A percentile compares a stretch with the other conserved stretches of the same genome.
Evolutionary conservation across 108 stramenopile genomes (phyloP).

Genomic region (Conticribra weissflogii): DNA sequence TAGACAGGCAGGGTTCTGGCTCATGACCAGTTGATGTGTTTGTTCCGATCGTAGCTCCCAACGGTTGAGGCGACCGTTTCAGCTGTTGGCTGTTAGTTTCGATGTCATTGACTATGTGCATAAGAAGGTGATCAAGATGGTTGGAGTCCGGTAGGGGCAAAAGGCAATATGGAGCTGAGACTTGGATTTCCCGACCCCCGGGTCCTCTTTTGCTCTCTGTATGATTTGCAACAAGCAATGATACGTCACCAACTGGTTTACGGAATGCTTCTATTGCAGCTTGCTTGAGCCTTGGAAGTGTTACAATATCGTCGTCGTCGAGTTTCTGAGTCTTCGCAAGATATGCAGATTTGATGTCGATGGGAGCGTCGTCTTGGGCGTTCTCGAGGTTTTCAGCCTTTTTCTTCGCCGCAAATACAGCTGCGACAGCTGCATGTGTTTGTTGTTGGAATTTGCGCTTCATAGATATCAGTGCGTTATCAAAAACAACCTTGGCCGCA

Average conservation of each 20-base stretch:
- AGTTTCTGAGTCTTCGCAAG: conserved; percentile 38
- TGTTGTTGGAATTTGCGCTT: conserved; percentile 74
- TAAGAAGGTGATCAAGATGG: conserved; percentile 63
- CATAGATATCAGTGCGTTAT: conserved; percentile 69
- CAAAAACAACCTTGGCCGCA: conserved; percentile 65
- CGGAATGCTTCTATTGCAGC: conserved; percentile 41
- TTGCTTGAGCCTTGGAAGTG: conserved; percentile 34
- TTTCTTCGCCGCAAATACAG: conserved; percentile 67
- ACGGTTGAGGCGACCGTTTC: not conserved
- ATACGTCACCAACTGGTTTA: conserved; percentile 22
- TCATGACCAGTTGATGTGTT: conserved; percentile 3
- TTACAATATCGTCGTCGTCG: conserved; percentile 48
- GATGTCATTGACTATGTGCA: conserved; percentile 51
- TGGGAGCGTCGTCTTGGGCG: not conserved
- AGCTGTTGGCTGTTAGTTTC: conserved; percentile 30
- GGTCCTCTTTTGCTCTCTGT: conserved; percentile 18
- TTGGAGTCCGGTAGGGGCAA: conserved; percentile 76
- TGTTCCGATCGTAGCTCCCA: conserved; percentile 5
- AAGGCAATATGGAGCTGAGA: conserved; percentile 19
- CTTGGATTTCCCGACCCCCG: conserved; percentile 24
- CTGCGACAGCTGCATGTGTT: conserved; percentile 80
- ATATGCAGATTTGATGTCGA: conserved; percentile 19
- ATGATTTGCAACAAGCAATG: conserved; percentile 8
- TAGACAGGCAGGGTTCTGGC: conserved; percentile 13
- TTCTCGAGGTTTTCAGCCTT: conserved; percentile 28